Percentiles rank a stretch among this genome's conserved stretches.
phyloP scores from a whole-genome alignment of 2,329 filamentous ascomycete genomes.

The Phaeosphaeria sp. region DNA sequence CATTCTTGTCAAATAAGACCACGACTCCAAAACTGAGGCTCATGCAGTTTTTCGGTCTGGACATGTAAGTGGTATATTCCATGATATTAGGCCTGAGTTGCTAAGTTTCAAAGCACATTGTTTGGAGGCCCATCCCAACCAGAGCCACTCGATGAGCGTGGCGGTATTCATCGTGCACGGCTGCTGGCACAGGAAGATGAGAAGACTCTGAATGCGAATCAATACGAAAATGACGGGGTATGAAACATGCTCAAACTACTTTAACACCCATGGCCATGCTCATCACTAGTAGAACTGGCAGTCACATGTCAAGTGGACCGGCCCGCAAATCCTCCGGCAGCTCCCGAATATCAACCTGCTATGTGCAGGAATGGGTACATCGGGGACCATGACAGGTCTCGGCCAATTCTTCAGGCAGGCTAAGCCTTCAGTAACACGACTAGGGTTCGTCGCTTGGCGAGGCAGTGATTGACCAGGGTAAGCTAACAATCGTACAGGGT shows the following conservation, averaged over 20 bases:
- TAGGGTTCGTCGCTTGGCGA: constrained; percentile 18
- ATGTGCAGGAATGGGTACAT: constrained; percentile 65
- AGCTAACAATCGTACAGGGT: constrained; percentile 50
- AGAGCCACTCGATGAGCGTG: constrained; percentile 24
- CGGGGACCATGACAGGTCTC: constrained; percentile 46
- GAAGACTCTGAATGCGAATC: constrained; percentile 60
- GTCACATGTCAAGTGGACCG: constrained; percentile 65
- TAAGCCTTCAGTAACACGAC: constrained; percentile 23
- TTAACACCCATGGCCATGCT: background rate
- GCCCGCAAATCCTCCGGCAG: constrained; percentile 64
- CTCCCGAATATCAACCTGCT: constrained; percentile 64
- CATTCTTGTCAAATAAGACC: constrained; percentile 30
- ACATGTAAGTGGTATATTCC: constrained; percentile 15
- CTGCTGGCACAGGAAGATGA: constrained; percentile 44
- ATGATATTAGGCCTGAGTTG: background rate
- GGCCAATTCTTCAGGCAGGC: constrained; percentile 30
- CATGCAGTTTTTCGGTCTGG: constrained; percentile 33
- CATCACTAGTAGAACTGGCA: constrained; percentile 54
- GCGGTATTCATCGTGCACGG: constrained; percentile 25
- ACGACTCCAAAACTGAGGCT: constrained; percentile 21
- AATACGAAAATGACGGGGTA: constrained; percentile 61
- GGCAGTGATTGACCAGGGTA: background rate
- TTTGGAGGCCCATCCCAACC: constrained; percentile 60
- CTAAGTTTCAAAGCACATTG: constrained; percentile 35
- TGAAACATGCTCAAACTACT: background rate